A percentile compares a stretch with the other conserved stretches of the same genome.
phyloP scores from a whole-genome alignment of 106 monocot species.

The Acorus gramineus region DNA sequence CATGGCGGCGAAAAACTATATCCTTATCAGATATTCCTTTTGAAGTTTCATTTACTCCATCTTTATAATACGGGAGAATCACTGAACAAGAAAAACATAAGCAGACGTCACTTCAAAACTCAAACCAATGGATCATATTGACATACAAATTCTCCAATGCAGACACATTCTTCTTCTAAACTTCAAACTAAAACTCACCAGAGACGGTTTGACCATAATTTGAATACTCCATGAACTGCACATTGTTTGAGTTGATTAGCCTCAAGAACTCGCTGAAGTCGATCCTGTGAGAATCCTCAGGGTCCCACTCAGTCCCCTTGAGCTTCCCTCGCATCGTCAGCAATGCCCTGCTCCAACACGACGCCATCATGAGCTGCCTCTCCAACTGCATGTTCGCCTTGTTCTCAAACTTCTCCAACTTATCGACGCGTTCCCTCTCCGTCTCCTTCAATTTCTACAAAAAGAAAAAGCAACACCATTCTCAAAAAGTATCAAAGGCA shows the following conservation, averaged over 20 bases:
- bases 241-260: constrained; percentile 71
- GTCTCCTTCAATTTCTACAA: constrained; percentile 62
- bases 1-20: constrained; percentile 68
- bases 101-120: not conserved
- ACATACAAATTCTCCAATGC: too few relatives aligned
- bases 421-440: constrained; percentile 48
- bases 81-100: constrained; percentile 31
- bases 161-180: too few relatives aligned
- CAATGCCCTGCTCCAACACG: constrained; percentile 61
- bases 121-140: too few relatives aligned
- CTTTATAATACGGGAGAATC: constrained; percentile 76
- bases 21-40: constrained; percentile 21
- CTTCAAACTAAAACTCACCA: constrained; percentile 17
- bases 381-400: constrained; percentile 67
- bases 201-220: constrained; percentile 67
- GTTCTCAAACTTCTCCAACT: constrained; percentile 57
- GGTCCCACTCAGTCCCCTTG: constrained; percentile 83
- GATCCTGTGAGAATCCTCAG: constrained; percentile 68
- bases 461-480: not conserved
- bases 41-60: constrained; percentile 20
- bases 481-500: too few relatives aligned
- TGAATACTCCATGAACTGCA: constrained; percentile 82
- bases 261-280: constrained; percentile 63
- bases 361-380: constrained; percentile 71
- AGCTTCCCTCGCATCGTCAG: constrained; percentile 74